Conservation (phyloP, 768 basidiomycete species). For the Kwoniella newhampshirensis region DNA sequence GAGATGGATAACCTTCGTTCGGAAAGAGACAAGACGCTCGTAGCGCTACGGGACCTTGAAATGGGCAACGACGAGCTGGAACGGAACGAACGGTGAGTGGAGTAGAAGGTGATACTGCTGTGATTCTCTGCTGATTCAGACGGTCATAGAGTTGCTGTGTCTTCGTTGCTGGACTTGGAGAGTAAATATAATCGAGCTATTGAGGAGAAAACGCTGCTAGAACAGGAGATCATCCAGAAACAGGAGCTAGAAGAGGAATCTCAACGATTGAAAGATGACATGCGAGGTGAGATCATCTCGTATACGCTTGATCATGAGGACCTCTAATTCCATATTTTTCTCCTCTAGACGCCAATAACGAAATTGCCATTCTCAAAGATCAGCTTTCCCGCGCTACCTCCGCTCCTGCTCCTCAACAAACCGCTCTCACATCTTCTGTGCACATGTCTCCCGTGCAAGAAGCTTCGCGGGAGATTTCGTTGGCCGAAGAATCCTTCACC, state of each 20-base stretch:
- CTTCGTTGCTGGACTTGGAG: slow-evolving; percentile 61
- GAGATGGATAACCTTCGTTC: slow-evolving; percentile 79
- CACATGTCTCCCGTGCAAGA: slow-evolving; percentile 35
- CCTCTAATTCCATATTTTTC: slow-evolving; percentile 18
- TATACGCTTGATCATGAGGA: not conserved
- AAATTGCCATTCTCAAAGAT: slow-evolving; percentile 77
- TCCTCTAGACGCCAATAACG: slow-evolving; percentile 74
- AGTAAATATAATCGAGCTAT: slow-evolving; percentile 82
- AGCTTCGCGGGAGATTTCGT: slow-evolving; percentile 18
- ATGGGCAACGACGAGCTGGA: slow-evolving; percentile 78
- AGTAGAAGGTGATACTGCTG: not conserved
- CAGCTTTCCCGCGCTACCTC: slow-evolving; percentile 57
- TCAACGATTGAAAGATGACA: slow-evolving; percentile 87
- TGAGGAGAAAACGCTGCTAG: slow-evolving; percentile 95
- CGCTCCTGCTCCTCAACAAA: slow-evolving; percentile 38
- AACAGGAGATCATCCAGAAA: slow-evolving; percentile 91
- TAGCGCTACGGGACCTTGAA: slow-evolving; percentile 51
- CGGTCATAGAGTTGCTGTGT: slow-evolving; percentile 49
- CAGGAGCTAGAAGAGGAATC: slow-evolving; percentile 84
- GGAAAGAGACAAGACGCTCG: slow-evolving; percentile 50
- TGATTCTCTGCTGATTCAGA: slow-evolving; percentile 60
- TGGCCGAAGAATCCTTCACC: slow-evolving; percentile 15
- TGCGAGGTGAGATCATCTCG: slow-evolving; percentile 65
- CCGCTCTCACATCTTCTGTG: slow-evolving; percentile 24
- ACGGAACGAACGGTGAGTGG: slow-evolving; percentile 71